Conservation (phyloP, 306 rosid genomes). For the Prunus salicina region DNA sequence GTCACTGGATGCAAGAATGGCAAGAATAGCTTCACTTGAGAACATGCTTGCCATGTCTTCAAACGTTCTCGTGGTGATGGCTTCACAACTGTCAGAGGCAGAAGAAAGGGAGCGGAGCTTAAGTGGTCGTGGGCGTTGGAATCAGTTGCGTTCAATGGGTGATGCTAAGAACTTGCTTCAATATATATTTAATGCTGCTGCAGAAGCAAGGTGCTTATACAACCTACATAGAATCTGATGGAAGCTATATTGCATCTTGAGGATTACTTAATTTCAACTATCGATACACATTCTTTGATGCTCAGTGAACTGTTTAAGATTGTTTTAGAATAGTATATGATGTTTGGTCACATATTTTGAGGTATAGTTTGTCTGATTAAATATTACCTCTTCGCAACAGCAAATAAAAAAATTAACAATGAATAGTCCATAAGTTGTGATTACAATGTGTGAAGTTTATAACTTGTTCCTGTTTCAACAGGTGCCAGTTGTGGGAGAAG, state of each 20-base stretch:
- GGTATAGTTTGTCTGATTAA: background rate
- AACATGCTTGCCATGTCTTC: constrained; percentile 69
- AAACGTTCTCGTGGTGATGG: constrained; percentile 61
- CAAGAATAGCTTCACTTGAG: constrained; percentile 73
- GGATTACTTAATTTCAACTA: background rate
- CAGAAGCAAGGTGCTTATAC: constrained; percentile 59
- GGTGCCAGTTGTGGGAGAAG: constrained; percentile 76
- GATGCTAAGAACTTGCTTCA: constrained; percentile 75
- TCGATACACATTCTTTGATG: background rate
- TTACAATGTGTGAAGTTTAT: background rate
- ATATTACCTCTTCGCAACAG: constrained; percentile 5
- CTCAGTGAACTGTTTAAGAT: too few relatives aligned
- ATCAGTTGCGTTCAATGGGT: constrained; percentile 73
- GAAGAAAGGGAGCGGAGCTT: constrained; percentile 62
- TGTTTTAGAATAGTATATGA: too few relatives aligned
- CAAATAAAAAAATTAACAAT: background rate
- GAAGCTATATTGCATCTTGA: background rate
- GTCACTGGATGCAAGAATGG: constrained; percentile 58
- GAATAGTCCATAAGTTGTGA: background rate
- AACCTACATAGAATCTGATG: constrained; percentile 20
- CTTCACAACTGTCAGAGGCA: constrained; percentile 70
- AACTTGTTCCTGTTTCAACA: constrained; percentile 34
- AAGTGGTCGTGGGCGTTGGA: constrained; percentile 72
- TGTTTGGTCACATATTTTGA: too few relatives aligned
- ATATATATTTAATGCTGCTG: constrained; percentile 54